Percentiles rank a stretch among this genome's conserved stretches.
These are phyloP conservation scores for Antarctomyces pellizariae DNA, from an alignment of 495 filamentous ascomycete species.

Conservation along the genomic window DNA sequence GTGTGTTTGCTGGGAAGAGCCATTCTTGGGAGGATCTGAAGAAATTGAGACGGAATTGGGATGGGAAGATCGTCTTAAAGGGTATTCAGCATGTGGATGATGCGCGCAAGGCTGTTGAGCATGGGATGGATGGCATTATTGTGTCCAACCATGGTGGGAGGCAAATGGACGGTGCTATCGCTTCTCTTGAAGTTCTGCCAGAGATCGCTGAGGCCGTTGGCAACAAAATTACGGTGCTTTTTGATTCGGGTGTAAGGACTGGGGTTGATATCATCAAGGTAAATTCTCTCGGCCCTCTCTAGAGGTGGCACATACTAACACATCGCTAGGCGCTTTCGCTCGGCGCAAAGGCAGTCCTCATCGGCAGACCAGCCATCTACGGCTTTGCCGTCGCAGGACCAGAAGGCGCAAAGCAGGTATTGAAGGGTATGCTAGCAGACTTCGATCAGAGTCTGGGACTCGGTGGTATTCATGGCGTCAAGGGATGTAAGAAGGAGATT, in stretches of 20 bases:
- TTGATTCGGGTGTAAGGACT: slow-evolving; percentile 74
- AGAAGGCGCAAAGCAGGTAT: slow-evolving; percentile 30
- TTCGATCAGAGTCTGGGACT: slow-evolving; percentile 36
- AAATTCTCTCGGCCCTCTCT: slow-evolving; percentile 53
- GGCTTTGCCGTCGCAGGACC: slow-evolving; percentile 28
- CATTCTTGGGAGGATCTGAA: slow-evolving; percentile 36
- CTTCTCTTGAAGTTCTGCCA: slow-evolving; percentile 69
- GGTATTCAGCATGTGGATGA: slow-evolving; percentile 90
- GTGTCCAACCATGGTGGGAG: slow-evolving; percentile 89
- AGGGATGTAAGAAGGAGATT: slow-evolving; percentile 25
- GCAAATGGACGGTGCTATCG: slow-evolving; percentile 76
- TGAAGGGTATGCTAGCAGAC: slow-evolving; percentile 33
- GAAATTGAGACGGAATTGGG: slow-evolving; percentile 31
- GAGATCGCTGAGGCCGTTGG: slow-evolving; percentile 88
- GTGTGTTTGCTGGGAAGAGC: slow-evolving; percentile 24
- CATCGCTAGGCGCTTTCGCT: slow-evolving; percentile 28
- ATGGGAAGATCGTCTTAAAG: slow-evolving; percentile 79
- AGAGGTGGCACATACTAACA: slow-evolving; percentile 22
- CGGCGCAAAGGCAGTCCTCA: slow-evolving; percentile 26
- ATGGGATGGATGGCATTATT: slow-evolving; percentile 76
- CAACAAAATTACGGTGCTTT: slow-evolving; percentile 55
- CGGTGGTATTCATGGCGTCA: slow-evolving; percentile 27
- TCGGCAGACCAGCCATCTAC: slow-evolving; percentile 27
- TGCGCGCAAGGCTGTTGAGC: slow-evolving; percentile 59
- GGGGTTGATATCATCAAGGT: slow-evolving; percentile 92